Evolutionary conservation across 768 basidiomycete species (phyloP), one percentile per base, ranked within the genome.

Genomic region (Galerina marginata): DNA sequence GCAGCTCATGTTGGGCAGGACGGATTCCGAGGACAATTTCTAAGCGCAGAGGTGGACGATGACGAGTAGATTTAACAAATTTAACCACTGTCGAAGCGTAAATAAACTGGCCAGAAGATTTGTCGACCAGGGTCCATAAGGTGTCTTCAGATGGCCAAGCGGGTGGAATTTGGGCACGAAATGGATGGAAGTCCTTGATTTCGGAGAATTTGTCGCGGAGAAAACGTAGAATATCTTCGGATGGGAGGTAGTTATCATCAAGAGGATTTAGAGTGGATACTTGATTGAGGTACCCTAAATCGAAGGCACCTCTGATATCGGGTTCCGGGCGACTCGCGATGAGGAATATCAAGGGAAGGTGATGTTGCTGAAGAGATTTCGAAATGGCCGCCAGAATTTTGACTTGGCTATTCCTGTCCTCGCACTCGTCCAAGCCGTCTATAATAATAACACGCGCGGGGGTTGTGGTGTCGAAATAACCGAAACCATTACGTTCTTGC

Each of bases 61-160:
- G 23, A 11, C 58, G 53, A 6, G 29, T 45, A 12, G 42, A 46
- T 20, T 54, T 25, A 14, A 63, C 25, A 26, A 43, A 65, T 38
- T 49, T 54, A 26, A 65, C 36, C 1, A 55, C 61, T 2, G 56
- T 59, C 4, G 65, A 37, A 1, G 65, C 59, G 14, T 65, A 65
- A 45, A 62, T 58, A 23, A 65, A 62, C n/a, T 65, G 65, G 0
- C 58, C 61, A 1, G 65, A 65, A 3, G 65, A 60, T n/a, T 58
- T 65, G 4, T 33, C 15, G 1, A 65, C 55, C 4, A 65, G 37
- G 1, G n/a, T 7, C 6, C 55, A 10, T 1, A 65, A 25, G 1
- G 29, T 16, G 3, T 23, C 39, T 1, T 38, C 12, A 9, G 9
- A 2, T 6, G 65, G 65, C 65, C 65, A 65, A 1, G 37, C 5